Evolutionary conservation across 2,329 filamentous ascomycete genomes (phyloP), one percentile per base, ranked within the genome.

Genomic region (Colletotrichum gloeosporioides): DNA sequence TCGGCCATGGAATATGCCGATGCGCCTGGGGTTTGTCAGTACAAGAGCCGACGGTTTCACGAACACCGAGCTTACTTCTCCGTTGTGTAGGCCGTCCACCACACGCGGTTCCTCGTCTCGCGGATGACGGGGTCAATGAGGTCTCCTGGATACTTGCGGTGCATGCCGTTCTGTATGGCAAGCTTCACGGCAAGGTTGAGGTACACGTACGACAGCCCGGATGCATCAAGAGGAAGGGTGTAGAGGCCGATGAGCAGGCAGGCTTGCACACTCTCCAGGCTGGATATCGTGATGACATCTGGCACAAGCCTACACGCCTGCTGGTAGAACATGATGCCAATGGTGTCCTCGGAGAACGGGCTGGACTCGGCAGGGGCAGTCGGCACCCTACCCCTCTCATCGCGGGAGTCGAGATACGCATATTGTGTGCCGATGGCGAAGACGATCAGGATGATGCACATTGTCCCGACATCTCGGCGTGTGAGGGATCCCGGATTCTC

Each of bases 151-250:
- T 88, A 89, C 70, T 85, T 88, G 65, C 90, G 85, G 78, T 92
- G 90, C 90, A 92, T 91, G 12, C 90, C 90, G 79, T 92, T 92
- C 76, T 91, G 90, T 16, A 92, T 90, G 3, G 90, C 90, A 74
- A 92, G 83, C 75, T 90, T 91, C 57, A 91, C 83, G 3, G 89
- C 89, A 15, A 92, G 80, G 8, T 89, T 89, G 63, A 91, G 85
- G 77, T 92, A 92, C 4, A 89, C 90, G 77, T 91, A 92, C 4
- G 88, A 88, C 25, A 92, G 81, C 0, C 90, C 90, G 2, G 89
- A 90, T 1, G 90, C 88, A 79, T 92, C 90, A 1, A 91, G 83
- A 0, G 90, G 90, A 8, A 92, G 82, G 3, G 89, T 84, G 77
- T 91, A 92, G 12, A 90, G 86, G 3, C 89, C 90, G 16, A 92